Conservation (phyloP, 495 filamentous ascomycete genomes). For the Penicillium lagena region DNA sequence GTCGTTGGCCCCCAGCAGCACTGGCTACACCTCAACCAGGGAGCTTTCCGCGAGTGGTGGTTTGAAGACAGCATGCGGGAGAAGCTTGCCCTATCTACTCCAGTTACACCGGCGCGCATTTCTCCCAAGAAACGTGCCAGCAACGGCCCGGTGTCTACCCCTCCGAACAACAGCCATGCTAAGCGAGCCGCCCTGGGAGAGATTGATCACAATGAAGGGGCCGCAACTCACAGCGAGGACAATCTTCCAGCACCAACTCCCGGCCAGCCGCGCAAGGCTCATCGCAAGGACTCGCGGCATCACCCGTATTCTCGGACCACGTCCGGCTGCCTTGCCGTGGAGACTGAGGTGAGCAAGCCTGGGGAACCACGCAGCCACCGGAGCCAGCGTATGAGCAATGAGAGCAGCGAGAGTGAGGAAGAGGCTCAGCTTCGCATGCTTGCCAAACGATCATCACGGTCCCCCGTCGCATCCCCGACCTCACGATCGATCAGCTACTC, state of each 20-base stretch:
- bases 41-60: constrained; percentile 97
- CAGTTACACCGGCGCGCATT: constrained; percentile 75
- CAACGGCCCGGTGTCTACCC: constrained; percentile 70
- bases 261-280: constrained; percentile 88
- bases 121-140: constrained; percentile 39
- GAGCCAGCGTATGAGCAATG: constrained; percentile 32
- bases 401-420: constrained; percentile 66
- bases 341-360: constrained; percentile 24
- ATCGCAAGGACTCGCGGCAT: constrained; percentile 52
- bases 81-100: constrained; percentile 54
- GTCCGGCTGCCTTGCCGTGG: constrained; percentile 33
- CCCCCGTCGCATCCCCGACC: constrained; percentile 38
- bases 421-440: constrained; percentile 69
- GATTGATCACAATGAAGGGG: constrained; percentile 70
- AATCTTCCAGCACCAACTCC: constrained; percentile 92
- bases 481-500: constrained; percentile 45
- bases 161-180: constrained; percentile 67
- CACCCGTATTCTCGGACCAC: constrained; percentile 46
- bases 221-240: constrained; percentile 57
- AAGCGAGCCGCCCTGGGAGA: constrained; percentile 83
- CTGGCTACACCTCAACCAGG: constrained; percentile 97
- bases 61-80: constrained; percentile 78
- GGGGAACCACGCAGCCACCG: constrained; percentile 33
- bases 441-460: constrained; percentile 50
- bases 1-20: constrained; percentile 99